Evolutionary conservation across 768 basidiomycete species (phyloP).

Genomic region (Termitomyces sp.): DNA sequence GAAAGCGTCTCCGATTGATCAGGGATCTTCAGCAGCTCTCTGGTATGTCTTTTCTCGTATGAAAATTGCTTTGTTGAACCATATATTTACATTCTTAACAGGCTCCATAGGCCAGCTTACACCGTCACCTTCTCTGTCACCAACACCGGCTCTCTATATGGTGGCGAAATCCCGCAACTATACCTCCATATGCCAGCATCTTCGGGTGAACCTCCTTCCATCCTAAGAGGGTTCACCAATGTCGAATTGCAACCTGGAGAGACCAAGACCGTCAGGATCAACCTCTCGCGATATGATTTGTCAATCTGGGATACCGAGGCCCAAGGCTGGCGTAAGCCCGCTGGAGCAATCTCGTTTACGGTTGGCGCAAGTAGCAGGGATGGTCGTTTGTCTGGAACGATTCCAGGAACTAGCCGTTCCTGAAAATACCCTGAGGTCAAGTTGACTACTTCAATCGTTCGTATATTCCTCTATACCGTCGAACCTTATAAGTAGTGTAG

Average conservation of each 20-base stretch:
- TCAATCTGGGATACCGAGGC: constrained; percentile 71
- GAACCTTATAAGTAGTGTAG: neutral
- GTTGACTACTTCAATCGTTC: neutral
- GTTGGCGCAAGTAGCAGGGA: constrained; percentile 71
- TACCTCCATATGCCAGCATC: constrained; percentile 65
- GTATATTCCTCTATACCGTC: neutral
- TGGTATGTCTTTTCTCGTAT: constrained; percentile 33
- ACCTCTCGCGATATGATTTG: constrained; percentile 63
- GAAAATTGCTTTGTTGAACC: neutral
- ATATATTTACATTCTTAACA: constrained; percentile 11
- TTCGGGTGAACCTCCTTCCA: constrained; percentile 64
- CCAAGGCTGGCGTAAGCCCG: constrained; percentile 73
- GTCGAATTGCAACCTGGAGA: constrained; percentile 45
- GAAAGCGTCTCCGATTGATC: constrained; percentile 43
- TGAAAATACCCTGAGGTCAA: neutral
- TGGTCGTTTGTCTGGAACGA: constrained; percentile 41
- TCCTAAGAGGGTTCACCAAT: constrained; percentile 69
- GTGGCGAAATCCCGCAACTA: constrained; percentile 76
- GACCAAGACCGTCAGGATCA: constrained; percentile 42
- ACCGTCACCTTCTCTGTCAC: constrained; percentile 57
- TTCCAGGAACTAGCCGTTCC: constrained; percentile 17
- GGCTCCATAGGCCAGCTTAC: constrained; percentile 65
- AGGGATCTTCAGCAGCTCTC: constrained; percentile 56
- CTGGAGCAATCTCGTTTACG: constrained; percentile 55
- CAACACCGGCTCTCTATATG: constrained; percentile 59